A percentile compares a stretch with the other conserved stretches of the same genome.
These are phyloP conservation scores for Acanthamoeba royreba DNA, from an alignment of 208 protist genomes.

Conservation along the genomic window DNA sequence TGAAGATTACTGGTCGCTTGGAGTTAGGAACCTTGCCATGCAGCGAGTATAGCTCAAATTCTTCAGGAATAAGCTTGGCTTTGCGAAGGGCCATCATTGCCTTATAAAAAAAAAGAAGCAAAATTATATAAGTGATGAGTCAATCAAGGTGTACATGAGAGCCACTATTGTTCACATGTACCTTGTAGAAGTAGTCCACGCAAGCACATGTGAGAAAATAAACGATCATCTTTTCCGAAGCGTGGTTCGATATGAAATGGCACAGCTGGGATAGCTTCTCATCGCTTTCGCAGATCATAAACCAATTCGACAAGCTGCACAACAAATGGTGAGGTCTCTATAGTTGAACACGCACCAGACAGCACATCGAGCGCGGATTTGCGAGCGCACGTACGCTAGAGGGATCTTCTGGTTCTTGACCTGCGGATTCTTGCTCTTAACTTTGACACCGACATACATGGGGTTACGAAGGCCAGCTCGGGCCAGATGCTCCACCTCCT, in stretches of 20 bases:
- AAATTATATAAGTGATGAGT: background rate
- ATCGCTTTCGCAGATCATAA: constrained; percentile 54
- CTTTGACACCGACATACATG: constrained; percentile 60
- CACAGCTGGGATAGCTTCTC: constrained; percentile 74
- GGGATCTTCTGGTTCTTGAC: constrained; percentile 42
- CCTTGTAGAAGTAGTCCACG: constrained; percentile 80
- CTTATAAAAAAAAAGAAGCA: background rate
- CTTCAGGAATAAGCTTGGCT: background rate
- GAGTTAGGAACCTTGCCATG: constrained; percentile 78
- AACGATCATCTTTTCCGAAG: constrained; percentile 76
- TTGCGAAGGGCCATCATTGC: background rate
- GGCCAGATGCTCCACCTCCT: constrained; percentile 71
- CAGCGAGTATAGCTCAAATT: constrained; percentile 65
- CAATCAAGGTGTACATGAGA: background rate
- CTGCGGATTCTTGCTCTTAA: background rate
- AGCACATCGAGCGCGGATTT: too few relatives aligned
- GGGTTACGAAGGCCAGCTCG: constrained; percentile 62
- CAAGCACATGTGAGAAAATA: constrained; percentile 83
- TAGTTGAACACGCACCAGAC: background rate
- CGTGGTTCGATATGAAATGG: constrained; percentile 61
- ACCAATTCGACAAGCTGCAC: constrained; percentile 72
- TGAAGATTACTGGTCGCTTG: constrained; percentile 48
- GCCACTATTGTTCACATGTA: background rate
- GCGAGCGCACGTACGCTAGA: background rate
- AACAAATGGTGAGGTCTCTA: background rate